These are phyloP conservation scores for Eugenia klotzschiana DNA, from an alignment of 441 rosid species.

Conservation along the genomic window DNA sequence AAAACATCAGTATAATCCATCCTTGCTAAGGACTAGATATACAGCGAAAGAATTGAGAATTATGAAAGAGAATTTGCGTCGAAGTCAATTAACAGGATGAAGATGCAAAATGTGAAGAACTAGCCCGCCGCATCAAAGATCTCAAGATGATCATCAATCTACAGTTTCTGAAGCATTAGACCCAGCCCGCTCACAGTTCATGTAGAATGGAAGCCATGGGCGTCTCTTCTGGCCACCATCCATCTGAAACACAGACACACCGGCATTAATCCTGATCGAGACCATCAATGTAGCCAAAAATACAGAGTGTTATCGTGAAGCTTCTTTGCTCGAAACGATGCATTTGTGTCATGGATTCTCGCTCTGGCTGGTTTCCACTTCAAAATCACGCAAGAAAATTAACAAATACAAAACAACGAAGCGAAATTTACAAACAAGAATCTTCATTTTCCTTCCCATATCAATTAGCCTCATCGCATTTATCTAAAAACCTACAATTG, in stretches of 20 bases:
- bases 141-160: neutral
- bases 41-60: neutral
- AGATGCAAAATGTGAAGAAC: neutral
- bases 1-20: neutral
- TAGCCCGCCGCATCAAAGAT: neutral
- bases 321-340: neutral
- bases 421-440: neutral
- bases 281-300: neutral
- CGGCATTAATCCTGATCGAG: neutral
- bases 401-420: neutral
- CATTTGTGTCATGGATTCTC: neutral
- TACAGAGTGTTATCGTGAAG: neutral
- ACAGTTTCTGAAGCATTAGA: neutral
- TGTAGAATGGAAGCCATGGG: neutral
- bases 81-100: neutral
- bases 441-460: neutral
- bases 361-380: neutral
- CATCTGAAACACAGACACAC: neutral
- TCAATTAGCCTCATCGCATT: neutral
- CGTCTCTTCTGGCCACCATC: neutral
- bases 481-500: neutral
- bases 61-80: neutral
- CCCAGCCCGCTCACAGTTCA: neutral
- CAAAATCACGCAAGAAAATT: neutral
- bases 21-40: too few relatives aligned